These are phyloP conservation scores for Verbena officinalis DNA, from an alignment of 257 asterid species.

Conservation along the genomic window DNA sequence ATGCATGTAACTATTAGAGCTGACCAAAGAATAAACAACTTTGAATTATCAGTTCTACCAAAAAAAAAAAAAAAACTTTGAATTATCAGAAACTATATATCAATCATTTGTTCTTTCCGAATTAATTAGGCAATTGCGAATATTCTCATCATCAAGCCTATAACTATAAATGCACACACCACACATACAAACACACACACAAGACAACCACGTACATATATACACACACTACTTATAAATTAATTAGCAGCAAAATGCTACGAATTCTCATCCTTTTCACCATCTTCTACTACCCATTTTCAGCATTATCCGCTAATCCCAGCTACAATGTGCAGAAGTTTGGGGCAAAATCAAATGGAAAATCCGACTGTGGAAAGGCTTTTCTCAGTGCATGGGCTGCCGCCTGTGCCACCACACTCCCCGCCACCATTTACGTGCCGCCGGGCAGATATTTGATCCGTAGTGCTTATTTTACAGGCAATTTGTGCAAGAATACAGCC, in stretches of 20 bases:
- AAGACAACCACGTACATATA: too few species aligned
- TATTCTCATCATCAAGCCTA: not conserved
- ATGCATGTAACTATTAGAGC: not conserved
- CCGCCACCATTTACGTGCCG: constrained; percentile 51
- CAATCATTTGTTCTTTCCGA: not conserved
- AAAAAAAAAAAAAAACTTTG: too few species aligned
- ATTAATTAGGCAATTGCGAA: constrained; percentile 19
- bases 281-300: constrained; percentile 13
- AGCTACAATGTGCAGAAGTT: constrained; percentile 34
- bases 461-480: constrained; percentile 32
- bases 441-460: constrained; percentile 46
- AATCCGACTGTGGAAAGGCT: constrained; percentile 42
- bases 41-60: not conserved
- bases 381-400: constrained; percentile 50
- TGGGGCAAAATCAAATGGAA: constrained; percentile 52
- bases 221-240: too few species aligned
- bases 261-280: too few species aligned
- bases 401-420: constrained; percentile 42
- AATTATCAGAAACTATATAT: too few species aligned
- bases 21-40: constrained; percentile 4
- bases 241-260: too few species aligned
- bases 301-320: constrained; percentile 26
- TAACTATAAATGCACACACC: constrained; percentile 30
- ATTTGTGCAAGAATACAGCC: constrained; percentile 38
- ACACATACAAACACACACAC: not conserved